Percentiles rank a stretch among this genome's conserved stretches.
Evolutionary conservation across 495 filamentous ascomycete genomes (phyloP).

Genomic region (Staphylotrichum tortipilum): DNA sequence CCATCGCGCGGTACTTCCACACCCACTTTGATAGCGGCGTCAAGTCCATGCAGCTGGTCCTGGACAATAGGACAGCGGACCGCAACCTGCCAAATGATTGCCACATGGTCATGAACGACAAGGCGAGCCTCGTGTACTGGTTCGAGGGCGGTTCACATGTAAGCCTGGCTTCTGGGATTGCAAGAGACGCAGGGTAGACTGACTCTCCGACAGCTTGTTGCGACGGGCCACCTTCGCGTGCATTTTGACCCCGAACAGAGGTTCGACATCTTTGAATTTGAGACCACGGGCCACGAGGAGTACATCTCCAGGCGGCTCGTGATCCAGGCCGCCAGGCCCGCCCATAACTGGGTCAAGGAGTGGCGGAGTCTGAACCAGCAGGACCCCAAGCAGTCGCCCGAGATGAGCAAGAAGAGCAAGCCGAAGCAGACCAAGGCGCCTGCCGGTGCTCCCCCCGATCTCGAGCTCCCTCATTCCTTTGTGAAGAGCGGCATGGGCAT

Average conservation of each 20-base stretch:
- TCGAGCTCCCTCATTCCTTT: constrained; percentile 54
- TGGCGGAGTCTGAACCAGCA: constrained; percentile 43
- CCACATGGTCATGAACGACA: constrained; percentile 54
- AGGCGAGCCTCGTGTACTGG: constrained; percentile 63
- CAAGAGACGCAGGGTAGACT: constrained; percentile 7
- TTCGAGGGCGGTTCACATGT: constrained; percentile 63
- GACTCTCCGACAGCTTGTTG: constrained; percentile 47
- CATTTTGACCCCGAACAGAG: constrained; percentile 62
- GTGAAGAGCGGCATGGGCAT: constrained; percentile 54
- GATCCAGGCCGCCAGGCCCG: constrained; percentile 44
- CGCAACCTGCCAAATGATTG: constrained; percentile 49
- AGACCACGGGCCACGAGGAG: constrained; percentile 56
- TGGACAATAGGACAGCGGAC: constrained; percentile 51
- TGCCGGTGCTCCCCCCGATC: constrained; percentile 42
- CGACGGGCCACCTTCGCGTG: constrained; percentile 51
- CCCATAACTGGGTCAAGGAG: constrained; percentile 48
- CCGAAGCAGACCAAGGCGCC: constrained; percentile 40
- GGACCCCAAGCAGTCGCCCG: constrained; percentile 62
- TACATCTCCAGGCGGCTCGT: constrained; percentile 53
- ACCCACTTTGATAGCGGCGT: constrained; percentile 80
- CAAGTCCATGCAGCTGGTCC: constrained; percentile 65
- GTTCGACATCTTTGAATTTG: constrained; percentile 63
- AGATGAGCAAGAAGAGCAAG: constrained; percentile 63
- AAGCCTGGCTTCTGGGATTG: constrained; percentile 19
- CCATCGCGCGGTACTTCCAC: constrained; percentile 70